phyloP scores from a whole-genome alignment of 1,139 yeast species.

The Yamadazyma diddensiae region DNA sequence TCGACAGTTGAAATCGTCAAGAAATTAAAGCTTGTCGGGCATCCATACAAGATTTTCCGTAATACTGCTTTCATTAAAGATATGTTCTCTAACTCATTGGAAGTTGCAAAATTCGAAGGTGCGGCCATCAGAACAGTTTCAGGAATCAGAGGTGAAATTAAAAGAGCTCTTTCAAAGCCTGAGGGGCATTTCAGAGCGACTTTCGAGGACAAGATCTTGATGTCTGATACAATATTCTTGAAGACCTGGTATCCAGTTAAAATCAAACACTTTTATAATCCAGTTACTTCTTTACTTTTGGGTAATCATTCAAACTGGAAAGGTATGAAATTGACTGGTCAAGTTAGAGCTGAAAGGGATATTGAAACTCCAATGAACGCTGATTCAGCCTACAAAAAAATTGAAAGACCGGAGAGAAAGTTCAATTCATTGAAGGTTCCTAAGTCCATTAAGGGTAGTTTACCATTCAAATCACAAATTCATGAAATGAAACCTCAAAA shows the following conservation, averaged over 20 bases:
- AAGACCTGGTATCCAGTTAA: conserved; percentile 97
- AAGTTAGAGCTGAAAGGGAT: conserved; percentile 75
- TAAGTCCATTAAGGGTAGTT: conserved; percentile 63
- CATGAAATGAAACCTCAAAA: conserved; percentile 85
- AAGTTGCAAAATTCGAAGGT: conserved; percentile 97
- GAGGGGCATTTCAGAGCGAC: conserved; percentile 99
- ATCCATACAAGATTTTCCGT: conserved; percentile 89
- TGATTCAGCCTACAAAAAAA: conserved; percentile 70
- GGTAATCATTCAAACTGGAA: conserved; percentile 82
- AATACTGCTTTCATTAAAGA: conserved; percentile 97
- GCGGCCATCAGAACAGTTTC: conserved; percentile 95
- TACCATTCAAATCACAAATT: conserved; percentile 92
- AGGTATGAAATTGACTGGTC: conserved; percentile 95
- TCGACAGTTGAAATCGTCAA: conserved; percentile 89
- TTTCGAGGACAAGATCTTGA: conserved; percentile 89
- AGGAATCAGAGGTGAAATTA: conserved; percentile 96
- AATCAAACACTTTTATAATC: conserved; percentile 89
- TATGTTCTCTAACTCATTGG: conserved; percentile 90
- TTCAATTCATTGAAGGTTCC: conserved; percentile 90
- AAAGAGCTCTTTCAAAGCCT: conserved; percentile 88
- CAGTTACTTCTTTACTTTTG: conserved; percentile 85
- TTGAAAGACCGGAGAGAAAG: conserved; percentile 82
- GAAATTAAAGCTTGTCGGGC: conserved; percentile 90
- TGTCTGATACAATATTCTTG: conserved; percentile 85
- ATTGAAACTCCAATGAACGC: conserved; percentile 64